These are phyloP conservation scores for Lycium barbarum DNA, from an alignment of 257 asterid genomes.

Conservation along the genomic window DNA sequence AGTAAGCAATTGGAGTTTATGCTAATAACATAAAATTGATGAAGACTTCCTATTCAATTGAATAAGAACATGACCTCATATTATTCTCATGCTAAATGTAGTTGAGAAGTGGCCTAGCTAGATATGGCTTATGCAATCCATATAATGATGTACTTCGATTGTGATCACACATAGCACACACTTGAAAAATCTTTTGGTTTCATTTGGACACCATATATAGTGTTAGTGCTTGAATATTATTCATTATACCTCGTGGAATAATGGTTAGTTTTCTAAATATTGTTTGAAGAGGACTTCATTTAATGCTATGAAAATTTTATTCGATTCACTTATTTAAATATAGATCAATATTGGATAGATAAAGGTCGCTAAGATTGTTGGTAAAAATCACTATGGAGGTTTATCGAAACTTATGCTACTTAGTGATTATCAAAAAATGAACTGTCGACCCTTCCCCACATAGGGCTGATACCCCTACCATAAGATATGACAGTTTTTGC, in stretches of 20 bases:
- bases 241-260: not conserved
- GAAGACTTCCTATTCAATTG: slow-evolving; percentile 15
- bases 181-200: not conserved
- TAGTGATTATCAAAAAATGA: too few species aligned
- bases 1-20: slow-evolving; percentile 1
- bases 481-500: too few species aligned
- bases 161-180: not conserved
- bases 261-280: not conserved
- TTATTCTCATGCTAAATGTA: not conserved
- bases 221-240: not conserved
- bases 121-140: not conserved
- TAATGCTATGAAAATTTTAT: too few species aligned
- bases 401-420: too few species aligned
- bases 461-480: too few species aligned
- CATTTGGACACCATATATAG: not conserved
- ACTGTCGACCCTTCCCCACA: too few species aligned
- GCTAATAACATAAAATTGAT: slow-evolving; percentile 23
- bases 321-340: not conserved
- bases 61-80: not conserved
- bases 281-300: not conserved
- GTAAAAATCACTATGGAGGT: too few species aligned
- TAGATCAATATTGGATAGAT: not conserved
- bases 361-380: not conserved
- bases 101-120: slow-evolving; percentile 17
- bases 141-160: not conserved